Evolutionary conservation across 768 basidiomycete genomes (phyloP), one percentile per base, ranked within the genome.

Genomic region (Neoboletus brunneissimus): DNA sequence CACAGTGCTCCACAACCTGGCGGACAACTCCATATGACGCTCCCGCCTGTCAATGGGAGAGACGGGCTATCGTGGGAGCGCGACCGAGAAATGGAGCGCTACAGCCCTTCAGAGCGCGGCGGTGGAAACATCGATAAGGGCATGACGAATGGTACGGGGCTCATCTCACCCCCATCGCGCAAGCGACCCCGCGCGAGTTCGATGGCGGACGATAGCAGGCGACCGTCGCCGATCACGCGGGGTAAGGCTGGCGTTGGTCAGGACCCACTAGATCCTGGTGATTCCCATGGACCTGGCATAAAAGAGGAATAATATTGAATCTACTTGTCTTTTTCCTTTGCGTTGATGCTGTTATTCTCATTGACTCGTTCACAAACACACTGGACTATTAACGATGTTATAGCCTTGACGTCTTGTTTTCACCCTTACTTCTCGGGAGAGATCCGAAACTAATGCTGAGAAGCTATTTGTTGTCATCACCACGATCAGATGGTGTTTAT

Each of bases 31-130:
- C 71, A 73, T 25, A 63, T 72, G 66, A 62, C 71, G 5, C 64
- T 73, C 40, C 66, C 67, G 6, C 57, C 64, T 1, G 49, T 62
- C 5, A 64, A 58, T 12, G 67, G 69, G 13, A 60, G 69, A 43
- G 71, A 65, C 8, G 56, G 58, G 22, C 48, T 72, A 38, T 69
- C 71, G 23, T 71, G 69, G 69, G 69, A 71, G 40, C 69, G 69
- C 5, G 69, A 72, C 31, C 64, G 69, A 43, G 60, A 69, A 20
- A 37, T 62, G 27, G 71, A 71, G 9, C 68, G 72, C 20, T 71
- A 69, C 23, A 55, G 58, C 3, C 57, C 70, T 25, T 71, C 69
- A 9, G 72, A 71, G 20, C 71, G 70, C 32, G 55, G 58, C 2
- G 60, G 55, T 22, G 64, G 58, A 38, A 41, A 48, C 37, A 43